Percentiles rank a stretch among this genome's conserved stretches.
Evolutionary conservation across 768 basidiomycete genomes (phyloP).

Genomic region (Gloeophyllum trabeum): DNA sequence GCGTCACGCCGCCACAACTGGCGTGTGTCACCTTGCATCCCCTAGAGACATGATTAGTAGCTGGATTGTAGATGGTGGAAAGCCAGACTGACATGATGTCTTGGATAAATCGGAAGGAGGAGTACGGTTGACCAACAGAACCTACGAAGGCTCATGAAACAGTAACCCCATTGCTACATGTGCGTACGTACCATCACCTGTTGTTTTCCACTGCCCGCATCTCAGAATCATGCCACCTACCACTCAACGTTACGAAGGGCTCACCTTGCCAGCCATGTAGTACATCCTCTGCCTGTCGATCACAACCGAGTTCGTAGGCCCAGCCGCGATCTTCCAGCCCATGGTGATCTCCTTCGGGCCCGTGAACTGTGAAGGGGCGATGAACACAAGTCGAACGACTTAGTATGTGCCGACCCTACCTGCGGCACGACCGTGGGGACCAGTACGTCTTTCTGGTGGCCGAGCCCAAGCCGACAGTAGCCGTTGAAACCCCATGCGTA

Average conservation of each 20-base stretch:
- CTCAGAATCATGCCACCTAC: conserved; percentile 7
- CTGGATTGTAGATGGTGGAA: conserved; percentile 2
- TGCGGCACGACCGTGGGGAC: conserved; percentile 79
- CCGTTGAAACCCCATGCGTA: conserved; percentile 88
- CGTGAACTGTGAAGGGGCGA: conserved; percentile 42
- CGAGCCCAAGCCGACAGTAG: conserved; percentile 84
- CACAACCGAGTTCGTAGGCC: conserved; percentile 76
- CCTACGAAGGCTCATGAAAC: conserved; percentile 30
- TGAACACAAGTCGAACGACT: not conserved
- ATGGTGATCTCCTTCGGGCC: conserved; percentile 54
- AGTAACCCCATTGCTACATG: too few species aligned
- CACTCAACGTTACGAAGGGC: too few species aligned
- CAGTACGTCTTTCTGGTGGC: conserved; percentile 73
- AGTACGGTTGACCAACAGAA: conserved; percentile 83
- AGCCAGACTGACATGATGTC: conserved; percentile 61
- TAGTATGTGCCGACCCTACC: conserved; percentile 21
- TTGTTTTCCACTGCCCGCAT: conserved; percentile 78
- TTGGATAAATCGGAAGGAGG: conserved; percentile 76
- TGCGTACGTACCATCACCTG: conserved; percentile 76
- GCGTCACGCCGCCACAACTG: conserved; percentile 79
- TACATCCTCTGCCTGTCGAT: conserved; percentile 81
- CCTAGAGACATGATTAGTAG: conserved; percentile 25
- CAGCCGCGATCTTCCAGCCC: conserved; percentile 59
- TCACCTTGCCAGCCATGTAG: conserved; percentile 76
- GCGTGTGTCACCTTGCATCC: conserved; percentile 67